phyloP scores from a whole-genome alignment of 768 basidiomycete species.

The Boletus vermiculosoides region DNA sequence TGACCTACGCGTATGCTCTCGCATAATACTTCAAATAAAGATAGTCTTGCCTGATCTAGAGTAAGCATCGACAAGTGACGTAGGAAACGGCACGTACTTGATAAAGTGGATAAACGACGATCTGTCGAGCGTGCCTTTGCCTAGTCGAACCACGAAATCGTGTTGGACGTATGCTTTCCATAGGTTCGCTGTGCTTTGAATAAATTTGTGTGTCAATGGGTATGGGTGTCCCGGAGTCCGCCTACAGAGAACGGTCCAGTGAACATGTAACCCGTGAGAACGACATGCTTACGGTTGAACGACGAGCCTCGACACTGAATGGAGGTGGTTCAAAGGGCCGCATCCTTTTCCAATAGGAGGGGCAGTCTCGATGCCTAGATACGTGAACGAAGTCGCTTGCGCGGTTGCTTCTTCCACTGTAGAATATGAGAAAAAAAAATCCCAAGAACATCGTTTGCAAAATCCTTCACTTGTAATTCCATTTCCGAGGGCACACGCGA shows the following conservation, averaged over 20 bases:
- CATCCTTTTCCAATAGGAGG: constrained; percentile 66
- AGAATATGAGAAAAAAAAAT: neutral
- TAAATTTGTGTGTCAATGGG: constrained; percentile 66
- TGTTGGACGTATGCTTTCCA: constrained; percentile 84
- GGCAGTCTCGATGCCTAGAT: constrained; percentile 71
- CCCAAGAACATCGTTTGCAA: neutral
- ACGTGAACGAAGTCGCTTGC: constrained; percentile 67
- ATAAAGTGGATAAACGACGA: constrained; percentile 83
- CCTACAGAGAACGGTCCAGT: constrained; percentile 34
- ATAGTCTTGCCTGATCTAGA: constrained; percentile 68
- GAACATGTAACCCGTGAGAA: neutral
- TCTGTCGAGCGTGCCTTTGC: constrained; percentile 62
- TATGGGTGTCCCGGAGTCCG: constrained; percentile 59
- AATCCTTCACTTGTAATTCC: constrained; percentile 36
- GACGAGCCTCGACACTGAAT: constrained; percentile 46
- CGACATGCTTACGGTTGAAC: constrained; percentile 54
- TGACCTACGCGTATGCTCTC: constrained; percentile 66
- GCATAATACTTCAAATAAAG: constrained; percentile 81
- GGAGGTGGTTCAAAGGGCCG: constrained; percentile 87
- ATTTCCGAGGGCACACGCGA: constrained; percentile 67
- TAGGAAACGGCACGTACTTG: constrained; percentile 46
- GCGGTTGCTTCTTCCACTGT: constrained; percentile 58
- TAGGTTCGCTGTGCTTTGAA: constrained; percentile 48
- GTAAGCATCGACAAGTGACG: neutral
- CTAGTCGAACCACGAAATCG: constrained; percentile 77